Conservation (phyloP, 129 eudicot genomes). For the Gnaphalium uliginosum region DNA sequence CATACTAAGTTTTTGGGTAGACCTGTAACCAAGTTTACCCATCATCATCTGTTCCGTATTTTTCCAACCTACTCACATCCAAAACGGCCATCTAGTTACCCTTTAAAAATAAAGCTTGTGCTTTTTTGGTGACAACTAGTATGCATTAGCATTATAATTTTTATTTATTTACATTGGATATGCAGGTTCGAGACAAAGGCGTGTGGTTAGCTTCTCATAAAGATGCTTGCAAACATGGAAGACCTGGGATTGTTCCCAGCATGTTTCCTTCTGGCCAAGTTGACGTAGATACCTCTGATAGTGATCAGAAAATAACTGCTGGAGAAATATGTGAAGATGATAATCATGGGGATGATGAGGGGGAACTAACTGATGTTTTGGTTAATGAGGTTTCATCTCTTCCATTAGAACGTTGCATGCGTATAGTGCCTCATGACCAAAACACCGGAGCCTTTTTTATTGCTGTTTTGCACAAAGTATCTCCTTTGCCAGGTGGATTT, state of each 20-base stretch:
- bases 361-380: slow-evolving; percentile 26
- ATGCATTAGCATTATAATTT: slow-evolving; percentile 3
- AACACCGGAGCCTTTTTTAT: slow-evolving; percentile 95
- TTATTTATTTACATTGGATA: neutral
- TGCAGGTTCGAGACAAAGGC: slow-evolving; percentile 90
- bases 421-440: slow-evolving; percentile 97
- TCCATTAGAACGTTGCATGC: slow-evolving; percentile 94
- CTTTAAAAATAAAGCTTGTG: neutral
- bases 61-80: neutral
- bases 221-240: slow-evolving; percentile 71
- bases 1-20: neutral
- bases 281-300: slow-evolving; percentile 38
- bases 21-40: slow-evolving; percentile 10
- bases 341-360: slow-evolving; percentile 35
- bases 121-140: neutral
- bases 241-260: slow-evolving; percentile 63
- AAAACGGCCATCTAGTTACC: neutral
- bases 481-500: slow-evolving; percentile 72
- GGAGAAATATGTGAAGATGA: slow-evolving; percentile 37
- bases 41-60: neutral
- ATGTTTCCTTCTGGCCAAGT: slow-evolving; percentile 91
- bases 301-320: slow-evolving; percentile 24
- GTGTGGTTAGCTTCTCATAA: slow-evolving; percentile 68
- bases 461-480: slow-evolving; percentile 82
- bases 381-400: slow-evolving; percentile 75